Percentiles rank a stretch among this genome's conserved stretches.
Evolutionary conservation across 2,329 filamentous ascomycete species (phyloP).

Genomic region (Cladophialophora carrionii): DNA sequence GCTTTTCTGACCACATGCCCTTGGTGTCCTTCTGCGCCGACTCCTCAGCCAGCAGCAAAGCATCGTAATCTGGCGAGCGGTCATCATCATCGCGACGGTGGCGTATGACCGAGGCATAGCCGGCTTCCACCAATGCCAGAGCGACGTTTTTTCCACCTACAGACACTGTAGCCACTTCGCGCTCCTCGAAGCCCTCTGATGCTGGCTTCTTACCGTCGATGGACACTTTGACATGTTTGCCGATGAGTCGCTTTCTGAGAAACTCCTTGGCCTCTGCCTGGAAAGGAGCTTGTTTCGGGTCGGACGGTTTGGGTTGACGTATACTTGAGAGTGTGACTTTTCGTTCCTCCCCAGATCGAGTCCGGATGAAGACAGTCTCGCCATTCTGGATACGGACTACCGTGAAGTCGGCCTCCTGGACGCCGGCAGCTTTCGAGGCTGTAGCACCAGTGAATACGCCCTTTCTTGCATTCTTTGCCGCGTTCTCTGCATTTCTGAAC

Average conservation of each 20-base stretch:
- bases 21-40: conserved; percentile 81
- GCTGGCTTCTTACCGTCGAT: conserved; percentile 91
- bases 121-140: conserved; percentile 82
- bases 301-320: conserved; percentile 85
- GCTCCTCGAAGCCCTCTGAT: conserved; percentile 86
- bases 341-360: conserved; percentile 83
- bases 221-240: conserved; percentile 87
- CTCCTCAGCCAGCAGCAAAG: conserved; percentile 51
- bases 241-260: conserved; percentile 88
- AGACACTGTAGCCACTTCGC: conserved; percentile 87
- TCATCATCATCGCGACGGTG: conserved; percentile 95
- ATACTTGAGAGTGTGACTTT: conserved; percentile 91
- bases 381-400: conserved; percentile 85
- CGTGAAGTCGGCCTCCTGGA: conserved; percentile 73
- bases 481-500: conserved; percentile 83
- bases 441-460: conserved; percentile 83
- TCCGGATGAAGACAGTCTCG: conserved; percentile 84
- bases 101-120: conserved; percentile 90
- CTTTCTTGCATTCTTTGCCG: conserved; percentile 74
- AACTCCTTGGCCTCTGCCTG: conserved; percentile 95
- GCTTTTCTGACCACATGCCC: conserved; percentile 93
- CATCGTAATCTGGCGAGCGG: conserved; percentile 88
- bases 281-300: conserved; percentile 85
- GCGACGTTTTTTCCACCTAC: conserved; percentile 86
- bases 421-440: conserved; percentile 62